Percentiles rank a stretch among this genome's conserved stretches.
phyloP scores from a whole-genome alignment of 2,329 filamentous ascomycete genomes.

The Colletotrichum limetticola region DNA sequence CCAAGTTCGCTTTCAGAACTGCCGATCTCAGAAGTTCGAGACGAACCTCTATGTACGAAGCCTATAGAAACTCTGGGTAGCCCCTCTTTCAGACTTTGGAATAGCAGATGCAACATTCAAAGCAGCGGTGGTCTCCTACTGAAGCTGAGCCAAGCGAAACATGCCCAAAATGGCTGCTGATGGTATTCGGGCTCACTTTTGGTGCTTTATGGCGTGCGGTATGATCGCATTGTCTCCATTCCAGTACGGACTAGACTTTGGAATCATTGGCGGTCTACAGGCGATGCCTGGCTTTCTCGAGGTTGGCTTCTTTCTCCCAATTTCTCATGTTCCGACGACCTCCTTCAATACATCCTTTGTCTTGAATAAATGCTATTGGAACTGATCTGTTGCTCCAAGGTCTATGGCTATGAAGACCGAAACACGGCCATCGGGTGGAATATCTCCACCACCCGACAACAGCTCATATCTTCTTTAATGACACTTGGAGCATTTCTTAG shows the following conservation, averaged over 20 bases:
- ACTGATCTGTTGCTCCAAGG: background rate
- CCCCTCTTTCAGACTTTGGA: background rate
- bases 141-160: background rate
- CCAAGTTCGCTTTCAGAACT: background rate
- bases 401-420: slow-evolving; percentile 52
- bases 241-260: background rate
- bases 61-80: background rate
- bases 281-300: background rate
- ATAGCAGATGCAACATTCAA: background rate
- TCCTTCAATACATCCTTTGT: background rate
- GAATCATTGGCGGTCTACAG: background rate
- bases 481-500: slow-evolving; percentile 58
- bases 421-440: slow-evolving; percentile 59
- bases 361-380: background rate
- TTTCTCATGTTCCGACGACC: background rate
- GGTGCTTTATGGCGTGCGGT: background rate
- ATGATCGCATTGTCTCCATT: background rate
- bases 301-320: background rate
- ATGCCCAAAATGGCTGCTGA: background rate
- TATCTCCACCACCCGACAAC: slow-evolving; percentile 54
- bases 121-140: background rate
- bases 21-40: background rate
- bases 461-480: slow-evolving; percentile 60
- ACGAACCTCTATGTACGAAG: background rate
- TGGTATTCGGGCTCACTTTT: background rate